Conservation (phyloP, 2,329 filamentous ascomycete genomes). For the Monilinia aucupariae region DNA sequence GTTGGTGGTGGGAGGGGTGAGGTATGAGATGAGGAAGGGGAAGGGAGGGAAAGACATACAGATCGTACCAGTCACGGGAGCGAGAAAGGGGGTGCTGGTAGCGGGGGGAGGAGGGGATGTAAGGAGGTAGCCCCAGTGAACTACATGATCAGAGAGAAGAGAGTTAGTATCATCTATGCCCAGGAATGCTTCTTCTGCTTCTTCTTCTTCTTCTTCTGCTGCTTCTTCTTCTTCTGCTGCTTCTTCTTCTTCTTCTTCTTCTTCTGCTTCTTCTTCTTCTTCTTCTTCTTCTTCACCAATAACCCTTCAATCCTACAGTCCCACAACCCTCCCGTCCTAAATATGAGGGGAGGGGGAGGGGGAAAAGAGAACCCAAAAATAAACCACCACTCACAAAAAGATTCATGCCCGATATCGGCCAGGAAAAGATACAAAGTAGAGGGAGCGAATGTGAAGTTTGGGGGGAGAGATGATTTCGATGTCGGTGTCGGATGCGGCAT, state of each 20-base stretch:
- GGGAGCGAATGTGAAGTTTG: neutral
- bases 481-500: neutral
- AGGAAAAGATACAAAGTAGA: constrained; percentile 1
- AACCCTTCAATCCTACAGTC: too few relatives aligned
- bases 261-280: too few relatives aligned
- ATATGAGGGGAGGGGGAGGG: too few relatives aligned
- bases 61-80: neutral
- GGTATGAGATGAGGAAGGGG: neutral
- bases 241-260: too few relatives aligned
- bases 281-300: too few relatives aligned
- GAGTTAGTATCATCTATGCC: neutral
- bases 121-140: constrained; percentile 1
- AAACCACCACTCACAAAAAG: neutral
- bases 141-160: neutral
- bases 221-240: too few relatives aligned
- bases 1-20: neutral
- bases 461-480: neutral
- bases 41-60: neutral
- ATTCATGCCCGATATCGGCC: neutral
- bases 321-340: too few relatives aligned
- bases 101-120: neutral
- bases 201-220: too few relatives aligned
- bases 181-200: too few relatives aligned
- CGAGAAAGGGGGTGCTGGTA: constrained; percentile 1
- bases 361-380: neutral